Percentiles rank a stretch among this genome's conserved stretches.
Evolutionary conservation across 495 filamentous ascomycete species (phyloP).

Genomic region (Aspergillus homomorphus): DNA sequence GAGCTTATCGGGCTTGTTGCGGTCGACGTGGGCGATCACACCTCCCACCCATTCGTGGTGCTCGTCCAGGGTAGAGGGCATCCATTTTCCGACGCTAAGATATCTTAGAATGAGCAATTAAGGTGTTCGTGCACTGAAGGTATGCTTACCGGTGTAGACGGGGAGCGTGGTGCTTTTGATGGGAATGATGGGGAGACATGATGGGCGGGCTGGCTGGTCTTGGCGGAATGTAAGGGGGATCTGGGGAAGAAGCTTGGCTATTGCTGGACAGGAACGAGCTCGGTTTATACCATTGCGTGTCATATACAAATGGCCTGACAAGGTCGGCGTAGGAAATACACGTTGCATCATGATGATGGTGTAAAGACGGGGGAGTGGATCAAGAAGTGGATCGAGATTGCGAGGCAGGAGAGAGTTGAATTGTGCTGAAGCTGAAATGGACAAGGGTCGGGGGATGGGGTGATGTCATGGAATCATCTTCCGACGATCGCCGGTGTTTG

Average conservation of each 20-base stretch:
- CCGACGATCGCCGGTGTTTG: background rate
- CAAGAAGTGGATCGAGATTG: background rate
- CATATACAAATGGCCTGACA: background rate
- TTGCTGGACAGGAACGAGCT: background rate
- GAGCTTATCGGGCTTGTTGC: slow-evolving; percentile 18
- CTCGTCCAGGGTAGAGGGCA: slow-evolving; percentile 30
- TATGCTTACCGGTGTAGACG: background rate
- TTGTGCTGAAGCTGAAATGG: background rate
- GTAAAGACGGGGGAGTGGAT: background rate
- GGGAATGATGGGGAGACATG: background rate
- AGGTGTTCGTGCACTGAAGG: background rate
- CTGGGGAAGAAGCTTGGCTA: background rate
- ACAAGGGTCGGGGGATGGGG: no score
- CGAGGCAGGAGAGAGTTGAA: background rate
- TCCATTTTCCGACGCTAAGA: slow-evolving; percentile 34
- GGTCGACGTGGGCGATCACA: slow-evolving; percentile 33
- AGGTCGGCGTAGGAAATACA: background rate
- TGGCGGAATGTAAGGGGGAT: background rate
- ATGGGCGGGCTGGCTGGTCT: background rate
- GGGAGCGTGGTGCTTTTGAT: slow-evolving; percentile 2
- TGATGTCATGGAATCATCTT: background rate
- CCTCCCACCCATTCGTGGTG: slow-evolving; percentile 37
- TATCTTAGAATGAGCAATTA: background rate
- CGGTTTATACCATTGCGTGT: background rate
- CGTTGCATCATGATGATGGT: background rate